These are phyloP conservation scores for Beta vulgaris DNA, from an alignment of 148 eudicot species.

Conservation along the genomic window DNA sequence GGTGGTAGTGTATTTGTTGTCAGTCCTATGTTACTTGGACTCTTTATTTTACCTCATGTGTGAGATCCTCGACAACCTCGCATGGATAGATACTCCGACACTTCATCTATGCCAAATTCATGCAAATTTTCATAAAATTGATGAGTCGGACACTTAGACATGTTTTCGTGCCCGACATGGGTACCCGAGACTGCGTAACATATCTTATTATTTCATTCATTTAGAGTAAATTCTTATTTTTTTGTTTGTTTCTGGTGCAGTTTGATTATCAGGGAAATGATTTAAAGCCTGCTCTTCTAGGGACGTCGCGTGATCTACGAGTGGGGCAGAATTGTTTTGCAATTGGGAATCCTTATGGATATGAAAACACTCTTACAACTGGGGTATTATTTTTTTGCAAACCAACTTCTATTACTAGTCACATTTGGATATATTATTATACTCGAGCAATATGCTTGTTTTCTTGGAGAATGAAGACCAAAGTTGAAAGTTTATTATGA, in stretches of 20 bases:
- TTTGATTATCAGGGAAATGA: slow-evolving; percentile 62
- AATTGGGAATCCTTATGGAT: slow-evolving; percentile 94
- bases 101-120: too few relatives aligned
- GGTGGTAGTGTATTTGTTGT: too few relatives aligned
- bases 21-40: too few relatives aligned
- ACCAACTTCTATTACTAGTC: not conserved
- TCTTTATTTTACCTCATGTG: too few relatives aligned
- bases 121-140: too few relatives aligned
- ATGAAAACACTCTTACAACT: slow-evolving; percentile 83
- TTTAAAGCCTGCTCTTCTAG: slow-evolving; percentile 67
- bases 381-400: slow-evolving; percentile 64
- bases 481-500: not conserved
- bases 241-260: slow-evolving; percentile 34
- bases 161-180: too few relatives aligned
- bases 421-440: not conserved
- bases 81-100: too few relatives aligned
- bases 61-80: too few relatives aligned
- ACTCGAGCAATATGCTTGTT: not conserved
- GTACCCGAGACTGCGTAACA: too few relatives aligned
- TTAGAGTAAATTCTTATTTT: not conserved
- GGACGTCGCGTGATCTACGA: slow-evolving; percentile 54
- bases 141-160: too few relatives aligned
- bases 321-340: slow-evolving; percentile 98
- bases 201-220: too few relatives aligned
- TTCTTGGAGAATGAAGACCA: not conserved